Conservation (phyloP, 1,284 basidiomycete genomes). For the Cryptococcus sp. region DNA sequence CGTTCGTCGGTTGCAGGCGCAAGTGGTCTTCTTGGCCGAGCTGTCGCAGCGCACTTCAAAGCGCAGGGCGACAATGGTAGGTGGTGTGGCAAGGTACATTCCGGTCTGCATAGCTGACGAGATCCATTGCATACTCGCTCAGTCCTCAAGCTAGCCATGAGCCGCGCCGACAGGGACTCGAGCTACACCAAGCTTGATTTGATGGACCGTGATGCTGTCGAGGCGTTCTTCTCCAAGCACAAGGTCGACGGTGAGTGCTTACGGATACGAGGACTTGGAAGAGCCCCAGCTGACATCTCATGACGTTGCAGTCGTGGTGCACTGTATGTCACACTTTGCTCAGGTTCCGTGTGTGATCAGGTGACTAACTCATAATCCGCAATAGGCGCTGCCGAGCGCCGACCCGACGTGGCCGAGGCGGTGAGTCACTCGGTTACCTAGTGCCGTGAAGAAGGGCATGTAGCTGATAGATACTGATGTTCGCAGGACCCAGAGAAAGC, state of each 20-base stretch:
- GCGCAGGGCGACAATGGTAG: conserved; percentile 35
- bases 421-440: conserved; percentile 22
- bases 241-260: conserved; percentile 45
- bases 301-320: conserved; percentile 49
- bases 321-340: conserved; percentile 37
- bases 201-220: conserved; percentile 51
- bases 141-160: conserved; percentile 54
- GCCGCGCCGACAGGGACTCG: conserved; percentile 42
- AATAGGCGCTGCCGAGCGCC: conserved; percentile 55
- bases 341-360: not conserved
- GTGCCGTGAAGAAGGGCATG: not conserved
- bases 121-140: not conserved
- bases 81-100: conserved; percentile 1
- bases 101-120: no score
- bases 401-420: conserved; percentile 53
- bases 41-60: conserved; percentile 45
- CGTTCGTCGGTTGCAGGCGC: conserved; percentile 45
- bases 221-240: conserved; percentile 47
- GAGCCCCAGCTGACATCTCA: not conserved
- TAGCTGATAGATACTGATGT: not conserved
- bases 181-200: conserved; percentile 55
- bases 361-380: not conserved
- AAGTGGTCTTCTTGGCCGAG: conserved; percentile 58
- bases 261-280: not conserved
- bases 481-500: conserved; percentile 54